phyloP scores from a whole-genome alignment of 176 grass and related monocot genomes.

The Avena sativa region DNA sequence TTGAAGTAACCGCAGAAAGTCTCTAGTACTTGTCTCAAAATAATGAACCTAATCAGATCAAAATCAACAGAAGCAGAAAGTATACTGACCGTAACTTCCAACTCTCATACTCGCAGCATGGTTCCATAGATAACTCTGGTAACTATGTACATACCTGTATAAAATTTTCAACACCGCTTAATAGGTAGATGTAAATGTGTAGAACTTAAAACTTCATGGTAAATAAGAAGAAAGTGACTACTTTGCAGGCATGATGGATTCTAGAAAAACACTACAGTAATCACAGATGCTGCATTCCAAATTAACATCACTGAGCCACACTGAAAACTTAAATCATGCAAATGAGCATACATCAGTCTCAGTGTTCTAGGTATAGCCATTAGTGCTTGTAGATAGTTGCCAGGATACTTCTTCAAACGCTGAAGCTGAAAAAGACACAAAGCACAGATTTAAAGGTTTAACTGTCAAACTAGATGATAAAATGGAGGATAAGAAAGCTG shows the following conservation, averaged over 20 bases:
- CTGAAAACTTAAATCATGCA: slow-evolving; percentile 10
- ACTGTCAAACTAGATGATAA: slow-evolving; percentile 27
- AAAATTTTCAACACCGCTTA: slow-evolving; percentile 37
- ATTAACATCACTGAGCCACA: slow-evolving; percentile 31
- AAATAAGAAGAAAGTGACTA: slow-evolving; percentile 9
- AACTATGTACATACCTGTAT: slow-evolving; percentile 97
- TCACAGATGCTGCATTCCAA: slow-evolving; percentile 29
- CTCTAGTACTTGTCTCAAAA: background rate
- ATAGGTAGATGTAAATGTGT: slow-evolving; percentile 28
- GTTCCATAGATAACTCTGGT: slow-evolving; percentile 98
- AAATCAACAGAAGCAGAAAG: slow-evolving; percentile 20
- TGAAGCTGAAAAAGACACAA: slow-evolving; percentile 79
- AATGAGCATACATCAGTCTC: slow-evolving; percentile 78
- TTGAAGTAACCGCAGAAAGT: slow-evolving; percentile 15
- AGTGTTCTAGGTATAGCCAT: slow-evolving; percentile 92
- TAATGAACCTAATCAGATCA: slow-evolving; percentile 14
- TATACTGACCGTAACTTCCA: slow-evolving; percentile 79
- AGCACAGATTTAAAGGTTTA: slow-evolving; percentile 10
- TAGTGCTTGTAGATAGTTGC: slow-evolving; percentile 93
- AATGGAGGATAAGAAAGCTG: background rate
- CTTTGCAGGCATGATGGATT: background rate
- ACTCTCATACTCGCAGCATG: slow-evolving; percentile 93
- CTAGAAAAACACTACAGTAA: slow-evolving; percentile 5
- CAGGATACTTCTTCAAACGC: slow-evolving; percentile 88
- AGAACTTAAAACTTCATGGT: slow-evolving; percentile 5